phyloP scores from a whole-genome alignment of 2,329 filamentous ascomycete genomes.

The Aspergillus glaucus region DNA sequence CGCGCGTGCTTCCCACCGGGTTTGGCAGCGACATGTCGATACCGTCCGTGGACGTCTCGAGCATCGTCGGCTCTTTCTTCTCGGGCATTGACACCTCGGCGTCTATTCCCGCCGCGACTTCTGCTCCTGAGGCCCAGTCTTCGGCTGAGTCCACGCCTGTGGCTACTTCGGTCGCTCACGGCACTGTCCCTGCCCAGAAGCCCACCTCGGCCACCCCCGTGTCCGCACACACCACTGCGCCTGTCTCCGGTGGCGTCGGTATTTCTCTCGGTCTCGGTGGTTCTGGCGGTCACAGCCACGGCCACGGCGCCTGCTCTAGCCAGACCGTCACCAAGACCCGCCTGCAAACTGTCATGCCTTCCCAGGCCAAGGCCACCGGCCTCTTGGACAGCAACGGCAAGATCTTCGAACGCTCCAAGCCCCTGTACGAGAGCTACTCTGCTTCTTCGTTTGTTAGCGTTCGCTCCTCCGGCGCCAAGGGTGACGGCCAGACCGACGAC shows the following conservation, averaged over 20 bases:
- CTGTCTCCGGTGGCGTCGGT: conserved; percentile 5
- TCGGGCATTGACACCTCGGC: background rate
- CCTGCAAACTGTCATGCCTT: conserved; percentile 55
- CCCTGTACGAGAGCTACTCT: conserved; percentile 69
- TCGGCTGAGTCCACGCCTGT: conserved; percentile 5
- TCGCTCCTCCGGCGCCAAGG: conserved; percentile 74
- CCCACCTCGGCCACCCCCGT: background rate
- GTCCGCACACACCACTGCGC: background rate
- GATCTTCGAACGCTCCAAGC: conserved; percentile 79
- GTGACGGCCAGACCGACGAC: conserved; percentile 82
- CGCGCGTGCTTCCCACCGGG: background rate
- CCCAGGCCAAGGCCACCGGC: conserved; percentile 56
- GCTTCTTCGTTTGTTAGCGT: conserved; percentile 72
- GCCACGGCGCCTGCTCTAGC: conserved; percentile 16
- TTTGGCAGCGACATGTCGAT: background rate
- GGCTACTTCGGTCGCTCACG: background rate
- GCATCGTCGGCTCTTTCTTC: background rate
- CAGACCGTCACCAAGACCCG: conserved; percentile 31
- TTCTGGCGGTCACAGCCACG: conserved; percentile 7
- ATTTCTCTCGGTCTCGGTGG: conserved; percentile 2
- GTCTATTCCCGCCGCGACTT: conserved; percentile 3
- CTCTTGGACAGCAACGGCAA: conserved; percentile 62
- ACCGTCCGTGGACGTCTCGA: background rate
- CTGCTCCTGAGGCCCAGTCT: conserved; percentile 4
- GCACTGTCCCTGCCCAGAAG: background rate